A percentile compares a stretch with the other conserved stretches of the same genome.
Conservation (phyloP, 495 filamentous ascomycete species). For the Tuber umbilicatum region DNA sequence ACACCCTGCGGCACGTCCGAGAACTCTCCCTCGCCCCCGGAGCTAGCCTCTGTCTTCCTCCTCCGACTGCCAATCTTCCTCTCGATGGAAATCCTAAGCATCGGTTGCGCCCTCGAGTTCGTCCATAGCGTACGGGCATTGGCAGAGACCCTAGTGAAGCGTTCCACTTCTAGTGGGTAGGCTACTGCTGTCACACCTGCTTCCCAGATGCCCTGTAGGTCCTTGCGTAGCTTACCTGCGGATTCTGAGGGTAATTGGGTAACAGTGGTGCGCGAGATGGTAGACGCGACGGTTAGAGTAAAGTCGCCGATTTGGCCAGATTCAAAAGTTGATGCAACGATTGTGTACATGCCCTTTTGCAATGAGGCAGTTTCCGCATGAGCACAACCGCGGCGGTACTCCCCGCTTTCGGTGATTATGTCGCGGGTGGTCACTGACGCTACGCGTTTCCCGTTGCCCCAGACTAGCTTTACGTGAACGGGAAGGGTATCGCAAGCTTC, state of each 20-base stretch:
- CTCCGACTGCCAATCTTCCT: conserved; percentile 25
- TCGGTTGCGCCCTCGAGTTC: conserved; percentile 51
- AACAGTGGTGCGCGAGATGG: conserved; percentile 48
- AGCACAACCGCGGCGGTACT: conserved; percentile 74
- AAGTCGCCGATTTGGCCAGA: conserved; percentile 68
- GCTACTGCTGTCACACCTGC: conserved; percentile 33
- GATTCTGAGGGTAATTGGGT: conserved; percentile 51
- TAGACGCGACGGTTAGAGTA: conserved; percentile 57
- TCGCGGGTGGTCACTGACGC: conserved; percentile 62
- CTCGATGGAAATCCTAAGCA: conserved; percentile 32
- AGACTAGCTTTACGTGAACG: conserved; percentile 77
- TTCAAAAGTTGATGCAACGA: conserved; percentile 84
- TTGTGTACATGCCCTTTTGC: conserved; percentile 67
- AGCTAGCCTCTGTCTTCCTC: conserved; percentile 19
- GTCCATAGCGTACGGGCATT: conserved; percentile 58
- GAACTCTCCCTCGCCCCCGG: conserved; percentile 54
- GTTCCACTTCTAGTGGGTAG: conserved; percentile 27
- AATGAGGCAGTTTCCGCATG: conserved; percentile 50
- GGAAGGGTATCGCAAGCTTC: conserved; percentile 58
- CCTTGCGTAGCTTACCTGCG: conserved; percentile 30
- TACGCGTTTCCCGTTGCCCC: conserved; percentile 64
- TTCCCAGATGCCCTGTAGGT: conserved; percentile 29
- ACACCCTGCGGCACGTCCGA: conserved; percentile 62
- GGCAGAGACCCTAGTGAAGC: conserved; percentile 44
- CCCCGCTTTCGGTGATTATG: conserved; percentile 70